A percentile compares a stretch with the other conserved stretches of the same genome.
Evolutionary conservation across 108 stramenopile species (phyloP).

Genomic region (Ochromonas danica): DNA sequence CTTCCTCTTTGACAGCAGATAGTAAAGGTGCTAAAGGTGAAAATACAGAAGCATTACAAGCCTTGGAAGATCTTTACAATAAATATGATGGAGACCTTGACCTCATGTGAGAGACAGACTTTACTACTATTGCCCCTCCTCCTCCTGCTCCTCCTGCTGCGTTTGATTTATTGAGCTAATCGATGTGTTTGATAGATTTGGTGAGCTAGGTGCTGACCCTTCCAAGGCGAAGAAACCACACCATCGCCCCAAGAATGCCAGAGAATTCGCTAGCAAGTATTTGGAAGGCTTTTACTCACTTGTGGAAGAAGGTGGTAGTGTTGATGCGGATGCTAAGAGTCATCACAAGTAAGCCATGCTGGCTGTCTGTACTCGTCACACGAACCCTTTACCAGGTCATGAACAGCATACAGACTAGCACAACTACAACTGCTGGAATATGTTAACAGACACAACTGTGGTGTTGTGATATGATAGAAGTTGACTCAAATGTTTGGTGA

Average conservation of each 20-base stretch:
- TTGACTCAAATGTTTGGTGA: too few relatives aligned
- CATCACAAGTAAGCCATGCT: slow-evolving; percentile 30
- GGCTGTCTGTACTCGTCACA: too few relatives aligned
- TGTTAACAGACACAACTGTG: too few relatives aligned
- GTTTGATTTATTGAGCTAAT: not conserved
- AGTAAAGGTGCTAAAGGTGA: not conserved
- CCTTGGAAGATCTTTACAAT: slow-evolving; percentile 19
- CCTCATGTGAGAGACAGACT: slow-evolving; percentile 6
- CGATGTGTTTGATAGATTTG: slow-evolving; percentile 13
- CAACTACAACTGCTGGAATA: too few relatives aligned
- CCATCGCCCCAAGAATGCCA: slow-evolving; percentile 26
- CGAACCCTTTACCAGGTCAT: too few relatives aligned
- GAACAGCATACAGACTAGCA: too few relatives aligned
- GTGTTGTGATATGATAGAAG: too few relatives aligned
- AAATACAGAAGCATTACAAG: not conserved
- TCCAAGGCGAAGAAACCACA: slow-evolving; percentile 35
- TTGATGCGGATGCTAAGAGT: slow-evolving; percentile 11
- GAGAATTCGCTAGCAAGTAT: slow-evolving; percentile 23
- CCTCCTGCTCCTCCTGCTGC: slow-evolving; percentile 11
- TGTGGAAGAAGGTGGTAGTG: not conserved
- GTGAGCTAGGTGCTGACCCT: slow-evolving; percentile 19
- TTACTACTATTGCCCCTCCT: not conserved
- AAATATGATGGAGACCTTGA: slow-evolving; percentile 23
- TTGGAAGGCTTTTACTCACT: slow-evolving; percentile 21
- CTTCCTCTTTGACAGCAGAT: not conserved